Percentiles rank a stretch among this genome's conserved stretches.
Evolutionary conservation across 768 basidiomycete genomes (phyloP).

Genomic region (Podaxis mareebaensis): DNA sequence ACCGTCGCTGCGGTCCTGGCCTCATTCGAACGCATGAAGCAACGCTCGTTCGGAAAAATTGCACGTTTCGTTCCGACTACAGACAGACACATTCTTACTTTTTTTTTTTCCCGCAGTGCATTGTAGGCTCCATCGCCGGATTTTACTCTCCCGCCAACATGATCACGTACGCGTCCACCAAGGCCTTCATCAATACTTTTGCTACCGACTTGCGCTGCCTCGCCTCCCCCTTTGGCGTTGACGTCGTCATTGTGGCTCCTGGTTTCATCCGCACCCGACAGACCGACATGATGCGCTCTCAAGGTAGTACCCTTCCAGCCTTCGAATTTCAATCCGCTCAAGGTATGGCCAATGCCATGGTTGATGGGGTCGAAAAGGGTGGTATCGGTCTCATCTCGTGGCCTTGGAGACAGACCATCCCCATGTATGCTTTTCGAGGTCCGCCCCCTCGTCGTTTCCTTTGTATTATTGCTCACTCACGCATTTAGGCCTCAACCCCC

Average conservation of each 20-base stretch:
- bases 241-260: slow-evolving; percentile 29
- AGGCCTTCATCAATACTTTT: slow-evolving; percentile 33
- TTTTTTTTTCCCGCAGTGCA: slow-evolving; percentile 21
- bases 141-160: slow-evolving; percentile 31
- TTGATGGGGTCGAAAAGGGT: slow-evolving; percentile 26
- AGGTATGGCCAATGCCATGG: slow-evolving; percentile 27
- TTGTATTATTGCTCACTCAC: background rate
- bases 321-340: slow-evolving; percentile 22
- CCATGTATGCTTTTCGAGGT: slow-evolving; percentile 28
- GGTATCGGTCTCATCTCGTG: slow-evolving; percentile 29
- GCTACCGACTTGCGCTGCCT: slow-evolving; percentile 28
- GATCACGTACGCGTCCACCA: slow-evolving; percentile 32
- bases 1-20: slow-evolving; percentile 26
- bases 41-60: slow-evolving; percentile 12
- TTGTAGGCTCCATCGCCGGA: slow-evolving; percentile 30
- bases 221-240: slow-evolving; percentile 24
- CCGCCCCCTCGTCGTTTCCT: background rate
- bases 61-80: background rate
- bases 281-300: slow-evolving; percentile 26
- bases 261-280: slow-evolving; percentile 30
- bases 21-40: slow-evolving; percentile 32
- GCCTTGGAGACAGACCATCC: slow-evolving; percentile 24
- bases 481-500: background rate
- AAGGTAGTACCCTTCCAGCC: slow-evolving; percentile 24
- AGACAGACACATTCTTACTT: background rate